These are phyloP conservation scores for Nakaseomyces delphensis DNA, from an alignment of 1,139 yeast genomes.

Conservation along the genomic window DNA sequence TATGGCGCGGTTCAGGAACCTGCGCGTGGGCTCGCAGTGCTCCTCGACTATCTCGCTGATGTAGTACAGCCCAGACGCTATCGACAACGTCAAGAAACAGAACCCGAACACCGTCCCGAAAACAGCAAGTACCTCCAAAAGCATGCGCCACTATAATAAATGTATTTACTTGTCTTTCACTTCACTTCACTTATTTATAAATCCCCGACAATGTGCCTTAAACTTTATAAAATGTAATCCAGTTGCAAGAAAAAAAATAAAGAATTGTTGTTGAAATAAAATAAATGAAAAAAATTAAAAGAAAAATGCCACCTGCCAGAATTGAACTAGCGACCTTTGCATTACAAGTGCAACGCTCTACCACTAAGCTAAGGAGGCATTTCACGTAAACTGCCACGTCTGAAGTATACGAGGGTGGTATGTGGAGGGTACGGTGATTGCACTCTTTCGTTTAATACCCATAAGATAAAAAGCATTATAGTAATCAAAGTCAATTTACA, in stretches of 20 bases:
- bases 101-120: conserved; percentile 72
- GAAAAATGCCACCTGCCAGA: conserved; percentile 61
- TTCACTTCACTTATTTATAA: too few species aligned
- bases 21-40: conserved; percentile 75
- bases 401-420: too few species aligned
- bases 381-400: background rate
- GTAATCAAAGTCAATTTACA: too few species aligned
- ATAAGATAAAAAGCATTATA: too few species aligned
- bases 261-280: too few species aligned
- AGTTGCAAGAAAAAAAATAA: background rate
- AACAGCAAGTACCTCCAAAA: conserved; percentile 49
- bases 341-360: conserved; percentile 95
- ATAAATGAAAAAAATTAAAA: background rate
- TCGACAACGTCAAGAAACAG: conserved; percentile 56
- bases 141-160: too few species aligned
- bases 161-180: background rate
- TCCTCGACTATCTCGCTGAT: conserved; percentile 90
- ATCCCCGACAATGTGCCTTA: too few species aligned
- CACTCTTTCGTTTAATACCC: too few species aligned
- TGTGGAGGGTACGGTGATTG: too few species aligned
- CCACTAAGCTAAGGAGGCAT: conserved; percentile 69
- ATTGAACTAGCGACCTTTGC: conserved; percentile 95
- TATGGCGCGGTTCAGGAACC: conserved; percentile 55
- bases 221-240: too few species aligned
- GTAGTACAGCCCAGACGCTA: conserved; percentile 86